Conservation (phyloP, 495 filamentous ascomycete genomes). For the Mytilinidion resinicola region DNA sequence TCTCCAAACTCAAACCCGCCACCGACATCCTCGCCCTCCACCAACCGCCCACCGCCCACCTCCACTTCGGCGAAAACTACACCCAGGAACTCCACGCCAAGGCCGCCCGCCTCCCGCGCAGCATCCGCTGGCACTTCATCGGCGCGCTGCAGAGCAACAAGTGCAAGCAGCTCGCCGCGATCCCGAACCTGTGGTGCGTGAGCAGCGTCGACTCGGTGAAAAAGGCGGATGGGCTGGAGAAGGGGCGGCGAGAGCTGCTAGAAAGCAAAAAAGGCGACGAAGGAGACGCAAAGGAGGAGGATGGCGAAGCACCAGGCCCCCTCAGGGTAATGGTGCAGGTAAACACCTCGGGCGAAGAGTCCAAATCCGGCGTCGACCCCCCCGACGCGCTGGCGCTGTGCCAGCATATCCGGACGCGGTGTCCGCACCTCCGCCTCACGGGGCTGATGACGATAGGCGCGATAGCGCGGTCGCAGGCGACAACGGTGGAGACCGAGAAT, state of each 20-base stretch:
- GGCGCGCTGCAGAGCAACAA: slow-evolving; percentile 87
- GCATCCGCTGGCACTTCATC: slow-evolving; percentile 92
- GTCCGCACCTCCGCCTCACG: slow-evolving; percentile 64
- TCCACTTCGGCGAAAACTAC: slow-evolving; percentile 97
- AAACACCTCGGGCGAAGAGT: slow-evolving; percentile 85
- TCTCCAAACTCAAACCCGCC: slow-evolving; percentile 89
- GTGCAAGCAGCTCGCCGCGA: slow-evolving; percentile 76
- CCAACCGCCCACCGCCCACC: slow-evolving; percentile 46
- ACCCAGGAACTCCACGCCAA: slow-evolving; percentile 86
- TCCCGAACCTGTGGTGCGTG: slow-evolving; percentile 88
- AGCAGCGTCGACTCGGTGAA: slow-evolving; percentile 82
- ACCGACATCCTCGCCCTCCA: slow-evolving; percentile 82
- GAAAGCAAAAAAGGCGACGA: slow-evolving; percentile 10
- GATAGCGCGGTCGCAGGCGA: slow-evolving; percentile 70
- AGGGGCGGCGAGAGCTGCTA: slow-evolving; percentile 48
- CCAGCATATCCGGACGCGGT: slow-evolving; percentile 57
- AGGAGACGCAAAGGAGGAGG: slow-evolving; percentile 24
- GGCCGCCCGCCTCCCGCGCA: slow-evolving; percentile 65
- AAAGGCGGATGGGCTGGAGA: slow-evolving; percentile 76
- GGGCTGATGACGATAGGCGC: slow-evolving; percentile 97
- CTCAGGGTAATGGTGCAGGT: slow-evolving; percentile 84
- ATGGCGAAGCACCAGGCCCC: background rate
- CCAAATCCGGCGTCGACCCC: slow-evolving; percentile 76
- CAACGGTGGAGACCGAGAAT: slow-evolving; percentile 68
- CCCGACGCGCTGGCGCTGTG: slow-evolving; percentile 52